These are phyloP conservation scores for Glebionis coronaria DNA, from an alignment of 129 eudicot genomes.

Conservation along the genomic window DNA sequence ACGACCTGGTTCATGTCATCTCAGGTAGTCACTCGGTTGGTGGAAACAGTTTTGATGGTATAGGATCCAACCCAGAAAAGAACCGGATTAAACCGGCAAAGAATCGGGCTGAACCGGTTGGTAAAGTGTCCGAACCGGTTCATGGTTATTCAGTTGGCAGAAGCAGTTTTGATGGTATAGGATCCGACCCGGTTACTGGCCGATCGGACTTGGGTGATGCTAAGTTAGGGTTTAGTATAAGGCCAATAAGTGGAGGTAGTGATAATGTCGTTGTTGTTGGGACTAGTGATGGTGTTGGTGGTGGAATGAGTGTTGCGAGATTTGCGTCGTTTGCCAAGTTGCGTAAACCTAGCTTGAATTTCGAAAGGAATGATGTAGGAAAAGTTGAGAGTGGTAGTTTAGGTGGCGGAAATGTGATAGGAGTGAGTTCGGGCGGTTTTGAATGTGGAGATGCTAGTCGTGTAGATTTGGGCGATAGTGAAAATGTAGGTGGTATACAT, in stretches of 20 bases:
- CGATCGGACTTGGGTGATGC: not conserved
- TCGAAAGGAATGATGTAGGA: conserved; percentile 35
- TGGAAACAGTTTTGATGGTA: too few relatives aligned
- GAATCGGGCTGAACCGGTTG: too few relatives aligned
- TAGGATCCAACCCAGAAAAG: too few relatives aligned
- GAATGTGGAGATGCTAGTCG: too few relatives aligned
- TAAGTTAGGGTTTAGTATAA: conserved; percentile 38
- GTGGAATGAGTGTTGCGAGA: conserved; percentile 31
- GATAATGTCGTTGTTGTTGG: not conserved
- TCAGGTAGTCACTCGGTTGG: too few relatives aligned
- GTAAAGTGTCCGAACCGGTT: too few relatives aligned
- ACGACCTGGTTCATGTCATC: not conserved
- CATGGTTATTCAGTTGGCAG: too few relatives aligned
- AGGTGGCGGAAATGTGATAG: not conserved
- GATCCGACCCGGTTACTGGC: not conserved
- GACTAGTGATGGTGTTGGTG: conserved; percentile 22
- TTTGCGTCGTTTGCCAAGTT: conserved; percentile 41
- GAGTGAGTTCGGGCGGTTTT: conserved; percentile 16
- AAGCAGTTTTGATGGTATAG: too few relatives aligned
- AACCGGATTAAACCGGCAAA: too few relatives aligned
- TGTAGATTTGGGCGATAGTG: too few relatives aligned
- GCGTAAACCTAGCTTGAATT: conserved; percentile 33
- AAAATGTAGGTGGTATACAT: too few relatives aligned
- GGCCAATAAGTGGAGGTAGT: conserved; percentile 12
- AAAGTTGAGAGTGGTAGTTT: not conserved